Percentiles rank a stretch among this genome's conserved stretches.
Conservation (phyloP, 23 red algal genomes). For the Gracilaria vermiculophylla region DNA sequence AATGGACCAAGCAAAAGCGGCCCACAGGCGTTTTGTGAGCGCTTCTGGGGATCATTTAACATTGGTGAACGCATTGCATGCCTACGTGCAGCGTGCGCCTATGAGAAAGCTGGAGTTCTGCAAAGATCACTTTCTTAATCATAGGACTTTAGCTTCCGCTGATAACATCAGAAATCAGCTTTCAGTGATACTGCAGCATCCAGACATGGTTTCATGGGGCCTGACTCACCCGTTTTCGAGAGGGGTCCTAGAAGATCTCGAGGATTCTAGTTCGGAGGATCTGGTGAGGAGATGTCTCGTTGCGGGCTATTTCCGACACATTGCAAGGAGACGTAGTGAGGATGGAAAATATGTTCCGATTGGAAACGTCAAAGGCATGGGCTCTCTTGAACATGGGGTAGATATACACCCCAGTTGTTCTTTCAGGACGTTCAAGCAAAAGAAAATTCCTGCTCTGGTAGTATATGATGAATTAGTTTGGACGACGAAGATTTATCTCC, state of each 20-base stretch:
- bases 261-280: conserved; percentile 43
- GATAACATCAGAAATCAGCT: conserved; percentile 67
- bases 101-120: conserved; percentile 59
- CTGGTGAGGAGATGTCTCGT: conserved; percentile 67
- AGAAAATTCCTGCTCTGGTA: conserved; percentile 53
- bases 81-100: conserved; percentile 36
- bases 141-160: conserved; percentile 66
- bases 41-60: conserved; percentile 73
- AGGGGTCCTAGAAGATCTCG: conserved; percentile 11
- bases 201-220: conserved; percentile 47
- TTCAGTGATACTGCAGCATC: conserved; percentile 21
- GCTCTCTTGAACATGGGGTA: background rate
- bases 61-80: conserved; percentile 50
- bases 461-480: conserved; percentile 85
- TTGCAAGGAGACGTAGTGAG: conserved; percentile 49
- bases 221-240: conserved; percentile 28
- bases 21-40: conserved; percentile 59
- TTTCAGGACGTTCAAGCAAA: conserved; percentile 9
- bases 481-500: conserved; percentile 79
- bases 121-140: conserved; percentile 78
- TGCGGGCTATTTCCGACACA: conserved; percentile 76
- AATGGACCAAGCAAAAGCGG: conserved; percentile 35
- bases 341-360: conserved; percentile 49
- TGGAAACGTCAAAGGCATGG: conserved; percentile 3
- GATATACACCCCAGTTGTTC: conserved; percentile 73